Conservation (phyloP, 1,284 basidiomycete genomes). For the Ganoderma sinense region DNA sequence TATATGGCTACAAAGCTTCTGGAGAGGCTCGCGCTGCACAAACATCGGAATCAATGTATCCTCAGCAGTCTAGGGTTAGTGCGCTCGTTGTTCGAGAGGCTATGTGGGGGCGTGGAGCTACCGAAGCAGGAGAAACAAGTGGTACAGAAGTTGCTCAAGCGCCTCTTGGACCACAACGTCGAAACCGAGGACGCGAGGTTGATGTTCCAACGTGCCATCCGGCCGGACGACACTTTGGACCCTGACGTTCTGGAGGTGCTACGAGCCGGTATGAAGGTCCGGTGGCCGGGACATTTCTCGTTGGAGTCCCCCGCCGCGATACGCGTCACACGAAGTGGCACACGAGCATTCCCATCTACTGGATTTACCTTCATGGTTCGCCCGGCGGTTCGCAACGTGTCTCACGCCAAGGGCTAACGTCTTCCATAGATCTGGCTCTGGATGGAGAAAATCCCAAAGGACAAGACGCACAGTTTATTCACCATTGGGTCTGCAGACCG, state of each 20-base stretch:
- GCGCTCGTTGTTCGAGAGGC: constrained; percentile 55
- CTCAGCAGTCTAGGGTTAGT: constrained; percentile 66
- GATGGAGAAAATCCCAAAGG: constrained; percentile 62
- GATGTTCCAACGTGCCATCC: constrained; percentile 68
- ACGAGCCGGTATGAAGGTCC: constrained; percentile 69
- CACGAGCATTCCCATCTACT: constrained; percentile 58
- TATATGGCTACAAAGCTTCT: constrained; percentile 65
- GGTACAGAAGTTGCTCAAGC: constrained; percentile 65
- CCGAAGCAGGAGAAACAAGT: constrained; percentile 58
- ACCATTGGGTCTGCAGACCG: constrained; percentile 47
- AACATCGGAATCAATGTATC: constrained; percentile 73
- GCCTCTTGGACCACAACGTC: constrained; percentile 75
- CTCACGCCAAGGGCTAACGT: constrained; percentile 8
- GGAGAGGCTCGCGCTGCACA: constrained; percentile 63
- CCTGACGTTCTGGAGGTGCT: constrained; percentile 72
- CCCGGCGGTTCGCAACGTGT: constrained; percentile 9
- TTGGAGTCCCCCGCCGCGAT: constrained; percentile 63
- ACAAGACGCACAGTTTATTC: constrained; percentile 53
- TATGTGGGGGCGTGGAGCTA: constrained; percentile 35
- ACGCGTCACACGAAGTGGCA: constrained; percentile 49
- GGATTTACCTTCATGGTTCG: constrained; percentile 77
- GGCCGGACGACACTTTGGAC: constrained; percentile 51
- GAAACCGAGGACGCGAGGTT: constrained; percentile 63
- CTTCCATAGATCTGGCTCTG: constrained; percentile 70
- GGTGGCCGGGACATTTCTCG: constrained; percentile 79